Conservation (phyloP, 176 grass and related monocot species). For the Zizania latifolia region DNA sequence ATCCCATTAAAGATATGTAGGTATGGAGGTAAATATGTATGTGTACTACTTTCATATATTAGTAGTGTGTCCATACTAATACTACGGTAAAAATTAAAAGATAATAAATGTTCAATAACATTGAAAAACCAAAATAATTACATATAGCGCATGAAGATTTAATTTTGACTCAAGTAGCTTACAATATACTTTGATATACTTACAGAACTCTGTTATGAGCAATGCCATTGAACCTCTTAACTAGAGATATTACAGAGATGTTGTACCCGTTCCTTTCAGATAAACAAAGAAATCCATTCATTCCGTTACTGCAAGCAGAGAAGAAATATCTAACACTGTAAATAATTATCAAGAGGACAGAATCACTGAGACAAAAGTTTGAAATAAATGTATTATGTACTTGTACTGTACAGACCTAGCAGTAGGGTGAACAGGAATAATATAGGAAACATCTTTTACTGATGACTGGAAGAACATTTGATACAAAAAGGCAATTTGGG, state of each 20-base stretch:
- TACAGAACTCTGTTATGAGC: conserved; percentile 68
- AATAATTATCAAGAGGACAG: too few species aligned
- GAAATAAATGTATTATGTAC: conserved; percentile 26
- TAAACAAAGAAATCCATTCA: too few species aligned
- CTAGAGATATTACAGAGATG: conserved; percentile 41
- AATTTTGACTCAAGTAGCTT: not conserved
- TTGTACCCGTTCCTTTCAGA: conserved; percentile 56
- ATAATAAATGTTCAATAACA: too few species aligned
- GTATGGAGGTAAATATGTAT: too few species aligned
- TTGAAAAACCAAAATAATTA: conserved; percentile 20
- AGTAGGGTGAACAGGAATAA: conserved; percentile 56
- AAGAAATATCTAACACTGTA: too few species aligned
- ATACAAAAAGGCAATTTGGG: conserved; percentile 62
- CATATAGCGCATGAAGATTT: conserved; percentile 14
- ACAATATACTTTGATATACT: conserved; percentile 19
- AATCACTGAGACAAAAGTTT: too few species aligned
- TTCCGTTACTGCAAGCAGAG: too few species aligned
- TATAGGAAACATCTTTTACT: conserved; percentile 44
- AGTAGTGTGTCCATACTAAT: too few species aligned
- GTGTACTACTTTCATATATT: too few species aligned
- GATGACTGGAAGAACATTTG: conserved; percentile 42
- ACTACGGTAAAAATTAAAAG: too few species aligned
- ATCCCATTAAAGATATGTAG: too few species aligned
- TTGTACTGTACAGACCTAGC: conserved; percentile 59
- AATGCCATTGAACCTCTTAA: conserved; percentile 67